phyloP scores from a whole-genome alignment of 805 yeast species.

The Soucietia sequanensis region DNA sequence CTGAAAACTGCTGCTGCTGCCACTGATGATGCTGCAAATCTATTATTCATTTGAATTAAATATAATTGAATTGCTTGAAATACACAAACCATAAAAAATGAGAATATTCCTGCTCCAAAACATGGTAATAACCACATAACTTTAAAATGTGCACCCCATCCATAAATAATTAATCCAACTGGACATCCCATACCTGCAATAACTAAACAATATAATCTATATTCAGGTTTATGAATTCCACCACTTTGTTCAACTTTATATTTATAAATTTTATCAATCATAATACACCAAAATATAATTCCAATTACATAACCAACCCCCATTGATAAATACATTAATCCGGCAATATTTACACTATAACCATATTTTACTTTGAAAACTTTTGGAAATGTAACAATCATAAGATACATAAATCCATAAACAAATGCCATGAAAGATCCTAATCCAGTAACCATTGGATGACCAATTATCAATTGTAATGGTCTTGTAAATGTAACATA shows the following conservation, averaged over 20 bases:
- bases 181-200: slow-evolving; percentile 53
- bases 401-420: slow-evolving; percentile 64
- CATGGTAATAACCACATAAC: slow-evolving; percentile 63
- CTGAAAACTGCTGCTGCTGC: slow-evolving; percentile 70
- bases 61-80: slow-evolving; percentile 69
- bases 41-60: slow-evolving; percentile 67
- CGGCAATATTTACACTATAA: slow-evolving; percentile 47
- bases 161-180: slow-evolving; percentile 64
- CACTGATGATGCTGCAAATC: slow-evolving; percentile 65
- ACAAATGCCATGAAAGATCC: slow-evolving; percentile 64
- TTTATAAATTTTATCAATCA: slow-evolving; percentile 41
- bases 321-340: slow-evolving; percentile 58
- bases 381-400: slow-evolving; percentile 59
- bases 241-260: slow-evolving; percentile 38
- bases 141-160: slow-evolving; percentile 63
- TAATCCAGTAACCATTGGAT: slow-evolving; percentile 64
- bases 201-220: slow-evolving; percentile 51
- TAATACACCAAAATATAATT: slow-evolving; percentile 45
- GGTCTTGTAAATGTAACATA: slow-evolving; percentile 54
- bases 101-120: slow-evolving; percentile 60
- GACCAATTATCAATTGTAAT: slow-evolving; percentile 46
- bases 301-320: slow-evolving; percentile 57
- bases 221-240: slow-evolving; percentile 63
- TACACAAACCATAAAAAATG: slow-evolving; percentile 58
- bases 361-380: slow-evolving; percentile 50